Evolutionary conservation across 2,329 filamentous ascomycete genomes (phyloP), one percentile per base, ranked within the genome.

Genomic region (Hypoxylon sp.): DNA sequence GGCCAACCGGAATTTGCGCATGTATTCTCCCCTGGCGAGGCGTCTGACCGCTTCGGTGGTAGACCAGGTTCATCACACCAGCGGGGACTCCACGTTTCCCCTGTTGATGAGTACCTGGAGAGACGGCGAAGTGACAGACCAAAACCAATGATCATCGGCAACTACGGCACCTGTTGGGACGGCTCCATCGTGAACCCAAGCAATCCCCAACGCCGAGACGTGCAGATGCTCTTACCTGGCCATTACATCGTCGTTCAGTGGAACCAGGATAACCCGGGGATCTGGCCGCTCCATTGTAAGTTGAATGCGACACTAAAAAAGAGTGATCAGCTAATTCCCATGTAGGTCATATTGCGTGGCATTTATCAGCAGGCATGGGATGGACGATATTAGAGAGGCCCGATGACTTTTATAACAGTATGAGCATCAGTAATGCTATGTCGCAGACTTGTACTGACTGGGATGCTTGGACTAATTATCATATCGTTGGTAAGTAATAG

Each of bases 191-290:
- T 74, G 7, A 70, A 70, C 54, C 72, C 74, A 61, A 37, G 48
- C 51, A 81, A 81, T 63, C 78, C 79, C 12, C 76, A 77, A 6
- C 75, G 79, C 32, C 74, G 79, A 39, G 79, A 81, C 61, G 76
- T 78, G 4, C 77, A 78, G 6, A 75, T 77, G 53, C 70, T 81
- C 1, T 72, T 74, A 1, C 71, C 61, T 1, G 64, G 67, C n/a
- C 73, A 74, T 23, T 78, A 76, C 63, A 52, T 79, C 14, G 74
- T 79, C 5, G 69, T 80, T 21, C 76, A 74, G 4, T 79, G 78
- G 67, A 50, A 74, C 37, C 72, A 74, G n/a, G 75, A 78, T 45
- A 80, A 79, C 61, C 78, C 78, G 1, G 77, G 78, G 3, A 69
- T 71, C 3, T 77, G 75, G 75, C 69, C 72, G 0, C 66, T 77